A percentile compares a stretch with the other conserved stretches of the same genome.
phyloP scores from a whole-genome alignment of 768 basidiomycete genomes.

The Hemileccinum impolitum region DNA sequence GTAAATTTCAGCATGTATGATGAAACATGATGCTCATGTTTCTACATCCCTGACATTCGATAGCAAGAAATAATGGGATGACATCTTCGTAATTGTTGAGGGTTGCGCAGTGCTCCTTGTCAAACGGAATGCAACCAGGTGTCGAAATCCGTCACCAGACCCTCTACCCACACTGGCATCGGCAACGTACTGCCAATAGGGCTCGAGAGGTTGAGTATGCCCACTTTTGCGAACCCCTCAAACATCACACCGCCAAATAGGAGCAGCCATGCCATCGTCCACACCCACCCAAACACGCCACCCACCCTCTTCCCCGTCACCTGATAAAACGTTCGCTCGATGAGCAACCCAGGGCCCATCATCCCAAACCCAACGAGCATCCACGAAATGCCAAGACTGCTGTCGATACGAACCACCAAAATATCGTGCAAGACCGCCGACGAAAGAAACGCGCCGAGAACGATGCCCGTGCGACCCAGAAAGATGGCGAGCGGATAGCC shows the following conservation, averaged over 20 bases:
- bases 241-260: conserved; percentile 22
- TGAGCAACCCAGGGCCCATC: conserved; percentile 48
- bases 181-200: neutral
- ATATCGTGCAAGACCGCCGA: conserved; percentile 57
- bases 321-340: conserved; percentile 37
- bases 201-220: neutral
- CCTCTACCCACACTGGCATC: conserved; percentile 11
- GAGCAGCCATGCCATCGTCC: conserved; percentile 6
- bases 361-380: conserved; percentile 51
- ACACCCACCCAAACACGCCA: conserved; percentile 31
- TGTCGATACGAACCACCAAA: conserved; percentile 48
- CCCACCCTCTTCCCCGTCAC: conserved; percentile 26
- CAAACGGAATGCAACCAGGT: conserved; percentile 7
- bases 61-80: no score
- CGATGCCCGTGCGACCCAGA: conserved; percentile 44
- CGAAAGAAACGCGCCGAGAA: conserved; percentile 54
- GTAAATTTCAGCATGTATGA: no score
- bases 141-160: conserved; percentile 11
- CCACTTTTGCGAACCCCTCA: conserved; percentile 20
- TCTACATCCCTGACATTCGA: no score
- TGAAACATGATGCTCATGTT: no score
- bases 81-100: no score
- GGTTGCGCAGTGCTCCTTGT: no score
- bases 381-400: conserved; percentile 38
- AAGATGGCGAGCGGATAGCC: conserved; percentile 31